phyloP scores from a whole-genome alignment of 805 yeast genomes.

The Candida xyloterini region DNA sequence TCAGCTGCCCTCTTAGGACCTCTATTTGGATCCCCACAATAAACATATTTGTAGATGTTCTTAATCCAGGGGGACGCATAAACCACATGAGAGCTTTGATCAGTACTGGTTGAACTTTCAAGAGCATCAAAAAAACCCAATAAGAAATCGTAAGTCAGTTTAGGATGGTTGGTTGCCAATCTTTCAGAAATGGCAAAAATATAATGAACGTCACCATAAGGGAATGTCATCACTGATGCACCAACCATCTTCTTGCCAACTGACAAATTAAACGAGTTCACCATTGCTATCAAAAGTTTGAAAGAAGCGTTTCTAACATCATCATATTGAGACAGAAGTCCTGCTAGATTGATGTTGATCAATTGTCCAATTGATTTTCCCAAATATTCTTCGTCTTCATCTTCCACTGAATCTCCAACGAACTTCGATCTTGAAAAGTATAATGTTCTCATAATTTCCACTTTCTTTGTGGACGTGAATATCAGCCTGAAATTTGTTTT shows the following conservation, averaged over 20 bases:
- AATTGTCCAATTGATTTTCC: conserved; percentile 49
- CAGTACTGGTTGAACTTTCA: conserved; percentile 36
- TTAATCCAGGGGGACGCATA: conserved; percentile 74
- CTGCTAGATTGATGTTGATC: conserved; percentile 62
- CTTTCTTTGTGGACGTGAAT: conserved; percentile 46
- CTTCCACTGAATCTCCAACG: conserved; percentile 20
- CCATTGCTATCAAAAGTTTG: conserved; percentile 57
- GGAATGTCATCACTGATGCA: conserved; percentile 62
- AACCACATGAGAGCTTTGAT: conserved; percentile 41
- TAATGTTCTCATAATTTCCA: conserved; percentile 68
- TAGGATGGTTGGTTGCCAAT: conserved; percentile 57
- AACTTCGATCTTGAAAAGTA: conserved; percentile 61
- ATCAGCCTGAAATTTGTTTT: conserved; percentile 36
- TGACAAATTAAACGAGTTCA: conserved; percentile 56
- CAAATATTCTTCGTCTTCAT: conserved; percentile 37
- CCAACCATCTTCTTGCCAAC: conserved; percentile 55
- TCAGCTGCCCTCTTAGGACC: conserved; percentile 63
- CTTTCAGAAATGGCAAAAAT: conserved; percentile 53
- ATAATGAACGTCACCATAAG: conserved; percentile 62
- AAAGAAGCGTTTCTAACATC: conserved; percentile 64
- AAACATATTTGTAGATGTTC: conserved; percentile 59
- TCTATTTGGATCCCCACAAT: conserved; percentile 46
- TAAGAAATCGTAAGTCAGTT: conserved; percentile 56
- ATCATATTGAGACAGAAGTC: conserved; percentile 57
- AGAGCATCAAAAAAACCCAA: conserved; percentile 50